Percentiles rank a stretch among this genome's conserved stretches.
These are phyloP conservation scores for Talaromyces trachyspermus DNA, from an alignment of 495 filamentous ascomycete genomes.

Conservation along the genomic window DNA sequence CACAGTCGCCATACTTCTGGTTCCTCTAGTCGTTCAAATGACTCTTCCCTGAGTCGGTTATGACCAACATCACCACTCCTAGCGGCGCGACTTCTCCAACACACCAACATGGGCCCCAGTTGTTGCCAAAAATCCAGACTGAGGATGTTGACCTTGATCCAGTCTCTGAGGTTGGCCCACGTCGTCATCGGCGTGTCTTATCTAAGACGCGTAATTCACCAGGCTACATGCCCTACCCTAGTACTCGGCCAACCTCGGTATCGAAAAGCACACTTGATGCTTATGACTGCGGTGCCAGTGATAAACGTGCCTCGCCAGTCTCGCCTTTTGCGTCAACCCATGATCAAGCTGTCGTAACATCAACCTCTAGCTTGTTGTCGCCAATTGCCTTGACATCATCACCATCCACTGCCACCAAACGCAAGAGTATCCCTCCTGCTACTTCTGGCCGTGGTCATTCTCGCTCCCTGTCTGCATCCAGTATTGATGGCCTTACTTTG, in stretches of 20 bases:
- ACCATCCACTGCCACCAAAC: constrained; percentile 26
- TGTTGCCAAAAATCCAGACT: constrained; percentile 79
- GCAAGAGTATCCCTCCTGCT: constrained; percentile 28
- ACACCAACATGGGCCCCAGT: constrained; percentile 65
- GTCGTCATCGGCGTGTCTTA: constrained; percentile 46
- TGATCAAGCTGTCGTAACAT: constrained; percentile 29
- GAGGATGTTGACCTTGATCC: constrained; percentile 74
- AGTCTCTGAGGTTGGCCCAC: constrained; percentile 28
- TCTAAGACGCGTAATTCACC: constrained; percentile 50
- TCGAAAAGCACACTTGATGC: constrained; percentile 60
- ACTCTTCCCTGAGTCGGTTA: constrained; percentile 75
- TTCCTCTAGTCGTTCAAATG: constrained; percentile 50
- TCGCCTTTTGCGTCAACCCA: constrained; percentile 37
- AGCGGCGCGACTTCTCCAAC: constrained; percentile 62
- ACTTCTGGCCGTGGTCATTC: too few relatives aligned
- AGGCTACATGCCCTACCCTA: constrained; percentile 36
- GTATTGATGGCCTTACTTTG: constrained; percentile 58
- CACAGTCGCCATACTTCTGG: constrained; percentile 40
- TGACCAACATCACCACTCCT: constrained; percentile 68
- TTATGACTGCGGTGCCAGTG: too few relatives aligned
- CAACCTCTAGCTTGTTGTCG: constrained; percentile 47
- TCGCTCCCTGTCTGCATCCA: constrained; percentile 60
- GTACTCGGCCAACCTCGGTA: constrained; percentile 24
- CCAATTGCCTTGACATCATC: constrained; percentile 52
- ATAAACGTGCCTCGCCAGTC: constrained; percentile 46